Conservation (phyloP, 805 yeast species). For the Ogataea sp. region DNA sequence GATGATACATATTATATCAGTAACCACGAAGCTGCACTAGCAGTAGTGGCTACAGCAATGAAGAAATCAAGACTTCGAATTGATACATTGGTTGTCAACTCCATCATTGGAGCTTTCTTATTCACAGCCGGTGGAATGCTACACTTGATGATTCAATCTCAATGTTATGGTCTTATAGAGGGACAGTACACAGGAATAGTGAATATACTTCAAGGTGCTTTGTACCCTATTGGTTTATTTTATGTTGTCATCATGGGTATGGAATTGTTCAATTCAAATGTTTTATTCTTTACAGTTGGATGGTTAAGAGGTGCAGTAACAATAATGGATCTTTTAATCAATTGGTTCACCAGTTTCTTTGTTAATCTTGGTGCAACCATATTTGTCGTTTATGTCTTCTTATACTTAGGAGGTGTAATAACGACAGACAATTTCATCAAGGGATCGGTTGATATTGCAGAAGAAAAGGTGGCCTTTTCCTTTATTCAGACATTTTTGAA, state of each 20-base stretch:
- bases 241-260: constrained; percentile 70
- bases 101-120: constrained; percentile 61
- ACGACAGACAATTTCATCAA: constrained; percentile 29
- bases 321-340: constrained; percentile 49
- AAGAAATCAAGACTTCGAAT: constrained; percentile 64
- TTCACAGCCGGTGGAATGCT: constrained; percentile 73
- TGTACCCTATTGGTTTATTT: constrained; percentile 66
- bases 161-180: constrained; percentile 33
- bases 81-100: constrained; percentile 52
- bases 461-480: constrained; percentile 31
- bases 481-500: constrained; percentile 62
- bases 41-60: constrained; percentile 81
- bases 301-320: constrained; percentile 63
- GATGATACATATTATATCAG: constrained; percentile 53
- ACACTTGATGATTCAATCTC: constrained; percentile 45
- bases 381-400: constrained; percentile 57
- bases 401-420: constrained; percentile 48
- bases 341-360: constrained; percentile 63
- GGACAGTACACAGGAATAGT: constrained; percentile 43
- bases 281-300: constrained; percentile 64
- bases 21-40: constrained; percentile 76
- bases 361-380: constrained; percentile 57
- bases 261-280: constrained; percentile 69
- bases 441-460: constrained; percentile 43
- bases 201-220: constrained; percentile 47